These are phyloP conservation scores for Uronychia binucleata DNA, from an alignment of 73 alveolate genomes.

Conservation along the genomic window DNA sequence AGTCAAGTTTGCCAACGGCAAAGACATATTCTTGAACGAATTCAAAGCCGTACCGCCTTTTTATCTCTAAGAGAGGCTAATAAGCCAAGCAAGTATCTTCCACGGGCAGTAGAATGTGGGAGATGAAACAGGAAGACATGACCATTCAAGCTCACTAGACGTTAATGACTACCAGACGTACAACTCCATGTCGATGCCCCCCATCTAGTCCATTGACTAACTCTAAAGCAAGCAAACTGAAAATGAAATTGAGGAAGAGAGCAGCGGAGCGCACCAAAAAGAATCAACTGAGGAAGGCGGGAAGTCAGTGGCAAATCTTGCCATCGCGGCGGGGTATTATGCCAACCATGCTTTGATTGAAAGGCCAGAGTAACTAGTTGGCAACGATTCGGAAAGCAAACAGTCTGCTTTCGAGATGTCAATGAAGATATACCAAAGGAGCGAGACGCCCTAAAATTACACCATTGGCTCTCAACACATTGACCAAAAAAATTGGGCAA, in stretches of 20 bases:
- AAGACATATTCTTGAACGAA: not conserved
- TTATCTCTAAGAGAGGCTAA: no score
- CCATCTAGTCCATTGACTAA: not conserved
- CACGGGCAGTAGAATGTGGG: no score
- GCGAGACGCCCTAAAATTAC: no score
- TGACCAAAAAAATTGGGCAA: no score
- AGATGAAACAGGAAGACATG: not conserved
- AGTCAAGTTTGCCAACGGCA: not conserved
- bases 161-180: not conserved
- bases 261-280: not conserved
- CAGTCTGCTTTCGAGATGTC: conserved; percentile 4
- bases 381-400: conserved; percentile 14
- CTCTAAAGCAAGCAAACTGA: not conserved
- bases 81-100: no score
- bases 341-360: not conserved
- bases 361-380: no score
- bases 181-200: not conserved
- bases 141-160: not conserved
- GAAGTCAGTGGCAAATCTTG: not conserved
- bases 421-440: conserved; percentile 27
- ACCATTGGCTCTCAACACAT: no score
- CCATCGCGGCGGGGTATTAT: not conserved
- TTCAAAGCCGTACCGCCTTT: conserved; percentile 1
- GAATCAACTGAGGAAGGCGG: conserved; percentile 7
- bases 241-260: not conserved